phyloP scores from a whole-genome alignment of 2,329 filamentous ascomycete species.

The Fusarium anthophilum region DNA sequence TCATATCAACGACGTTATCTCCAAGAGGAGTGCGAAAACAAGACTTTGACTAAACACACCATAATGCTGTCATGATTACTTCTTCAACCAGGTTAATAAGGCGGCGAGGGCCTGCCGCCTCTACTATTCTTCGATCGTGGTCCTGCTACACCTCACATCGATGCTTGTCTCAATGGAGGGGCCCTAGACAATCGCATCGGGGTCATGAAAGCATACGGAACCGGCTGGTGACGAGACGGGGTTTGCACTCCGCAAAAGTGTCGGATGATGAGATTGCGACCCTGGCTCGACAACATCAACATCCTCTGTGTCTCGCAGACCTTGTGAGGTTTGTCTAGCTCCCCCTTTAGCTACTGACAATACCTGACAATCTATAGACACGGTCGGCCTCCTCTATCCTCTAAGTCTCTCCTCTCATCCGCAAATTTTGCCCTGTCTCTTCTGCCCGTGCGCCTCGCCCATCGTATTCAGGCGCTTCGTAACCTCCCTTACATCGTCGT shows the following conservation, averaged over 20 bases:
- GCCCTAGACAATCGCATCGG: constrained; percentile 5
- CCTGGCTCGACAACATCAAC: constrained; percentile 80
- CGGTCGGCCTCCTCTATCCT: constrained; percentile 85
- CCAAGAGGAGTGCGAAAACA: not conserved
- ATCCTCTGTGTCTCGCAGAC: constrained; percentile 85
- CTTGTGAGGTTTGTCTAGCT: constrained; percentile 75
- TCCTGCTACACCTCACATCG: constrained; percentile 4
- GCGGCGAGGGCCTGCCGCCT: constrained; percentile 29
- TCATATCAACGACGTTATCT: not conserved
- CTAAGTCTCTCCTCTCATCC: constrained; percentile 82
- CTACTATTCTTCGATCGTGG: constrained; percentile 7
- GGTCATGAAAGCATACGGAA: not conserved
- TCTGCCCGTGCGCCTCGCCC: constrained; percentile 89
- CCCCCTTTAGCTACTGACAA: not conserved
- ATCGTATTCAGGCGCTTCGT: constrained; percentile 90
- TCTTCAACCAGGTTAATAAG: constrained; percentile 34
- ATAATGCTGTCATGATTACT: constrained; percentile 40
- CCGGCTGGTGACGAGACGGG: constrained; percentile 3
- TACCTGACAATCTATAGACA: constrained; percentile 54
- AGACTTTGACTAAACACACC: not conserved
- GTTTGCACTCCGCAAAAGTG: constrained; percentile 48
- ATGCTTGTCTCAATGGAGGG: constrained; percentile 8
- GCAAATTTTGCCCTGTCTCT: constrained; percentile 96
- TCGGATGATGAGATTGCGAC: constrained; percentile 80
- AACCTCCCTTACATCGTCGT: constrained; percentile 98